phyloP scores from a whole-genome alignment of 352 stramenopile genomes.

The Blastocystis sp. region DNA sequence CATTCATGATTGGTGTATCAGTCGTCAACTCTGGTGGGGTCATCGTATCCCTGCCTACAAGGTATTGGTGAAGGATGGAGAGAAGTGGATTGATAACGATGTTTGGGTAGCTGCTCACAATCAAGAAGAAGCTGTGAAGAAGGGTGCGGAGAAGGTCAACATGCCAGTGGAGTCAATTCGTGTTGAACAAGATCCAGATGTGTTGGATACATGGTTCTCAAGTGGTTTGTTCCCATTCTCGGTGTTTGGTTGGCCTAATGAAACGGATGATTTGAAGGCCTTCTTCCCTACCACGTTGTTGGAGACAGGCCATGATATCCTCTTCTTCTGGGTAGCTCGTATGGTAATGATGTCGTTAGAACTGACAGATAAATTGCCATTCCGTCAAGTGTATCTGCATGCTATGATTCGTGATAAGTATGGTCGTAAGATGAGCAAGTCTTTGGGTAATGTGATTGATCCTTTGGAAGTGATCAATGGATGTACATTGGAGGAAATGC shows the following conservation, averaged over 20 bases:
- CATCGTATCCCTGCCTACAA: slow-evolving; percentile 97
- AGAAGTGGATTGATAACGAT: slow-evolving; percentile 68
- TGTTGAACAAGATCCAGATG: slow-evolving; percentile 90
- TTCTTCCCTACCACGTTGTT: slow-evolving; percentile 81
- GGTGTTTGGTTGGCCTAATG: slow-evolving; percentile 85
- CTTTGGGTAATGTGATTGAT: slow-evolving; percentile 97
- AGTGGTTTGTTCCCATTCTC: slow-evolving; percentile 89
- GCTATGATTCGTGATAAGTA: slow-evolving; percentile 99
- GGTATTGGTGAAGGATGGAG: slow-evolving; percentile 66
- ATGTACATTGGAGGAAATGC: slow-evolving; percentile 82
- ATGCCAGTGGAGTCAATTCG: slow-evolving; percentile 71
- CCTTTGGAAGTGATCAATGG: slow-evolving; percentile 94
- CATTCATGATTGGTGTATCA: slow-evolving; percentile 97
- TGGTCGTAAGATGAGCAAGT: slow-evolving; percentile 99
- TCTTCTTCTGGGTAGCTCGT: slow-evolving; percentile 99
- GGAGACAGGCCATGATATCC: slow-evolving; percentile 92
- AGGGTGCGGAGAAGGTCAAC: slow-evolving; percentile 73
- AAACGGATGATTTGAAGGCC: slow-evolving; percentile 73
- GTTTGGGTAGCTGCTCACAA: slow-evolving; percentile 87
- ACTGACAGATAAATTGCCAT: slow-evolving; percentile 89
- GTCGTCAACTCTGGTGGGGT: slow-evolving; percentile 97
- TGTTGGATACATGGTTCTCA: slow-evolving; percentile 99
- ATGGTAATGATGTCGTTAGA: slow-evolving; percentile 99
- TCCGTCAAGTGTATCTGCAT: slow-evolving; percentile 93
- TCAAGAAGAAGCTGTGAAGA: slow-evolving; percentile 75